Conservation (phyloP, 73 alveolate species). For the Durusdinium trenchii region DNA sequence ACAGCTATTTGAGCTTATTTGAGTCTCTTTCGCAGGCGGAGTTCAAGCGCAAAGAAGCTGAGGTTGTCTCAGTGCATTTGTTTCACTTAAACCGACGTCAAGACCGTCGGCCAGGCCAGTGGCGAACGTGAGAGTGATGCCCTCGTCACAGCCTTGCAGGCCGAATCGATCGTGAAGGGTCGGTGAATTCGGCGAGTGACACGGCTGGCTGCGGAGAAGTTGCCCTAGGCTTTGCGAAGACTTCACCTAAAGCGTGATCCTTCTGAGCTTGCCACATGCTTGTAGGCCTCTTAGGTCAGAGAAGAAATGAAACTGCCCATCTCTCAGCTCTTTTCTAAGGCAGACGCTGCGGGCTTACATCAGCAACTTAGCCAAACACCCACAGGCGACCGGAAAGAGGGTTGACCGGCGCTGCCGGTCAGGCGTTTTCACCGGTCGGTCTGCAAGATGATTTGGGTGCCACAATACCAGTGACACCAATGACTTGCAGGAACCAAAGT, state of each 20-base stretch:
- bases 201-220: background rate
- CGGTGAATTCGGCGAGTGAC: background rate
- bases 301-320: background rate
- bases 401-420: background rate
- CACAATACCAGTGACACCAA: background rate
- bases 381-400: background rate
- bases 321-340: background rate
- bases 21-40: slow-evolving; percentile 62
- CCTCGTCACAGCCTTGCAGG: slow-evolving; percentile 77
- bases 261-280: slow-evolving; percentile 67
- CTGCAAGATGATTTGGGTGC: background rate
- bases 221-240: slow-evolving; percentile 60
- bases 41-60: slow-evolving; percentile 46
- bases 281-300: background rate
- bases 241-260: slow-evolving; percentile 85
- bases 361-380: slow-evolving; percentile 87
- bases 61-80: background rate
- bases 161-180: background rate
- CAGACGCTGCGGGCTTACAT: slow-evolving; percentile 87
- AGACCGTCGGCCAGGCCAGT: slow-evolving; percentile 19
- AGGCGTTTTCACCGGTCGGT: background rate
- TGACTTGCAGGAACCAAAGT: slow-evolving; percentile 52
- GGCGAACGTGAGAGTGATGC: slow-evolving; percentile 49
- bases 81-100: background rate
- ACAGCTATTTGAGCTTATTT: no score